Evolutionary conservation across 345 rosid species (phyloP), one percentile per base, ranked within the genome.

Genomic region (Aquilaria sinensis): DNA sequence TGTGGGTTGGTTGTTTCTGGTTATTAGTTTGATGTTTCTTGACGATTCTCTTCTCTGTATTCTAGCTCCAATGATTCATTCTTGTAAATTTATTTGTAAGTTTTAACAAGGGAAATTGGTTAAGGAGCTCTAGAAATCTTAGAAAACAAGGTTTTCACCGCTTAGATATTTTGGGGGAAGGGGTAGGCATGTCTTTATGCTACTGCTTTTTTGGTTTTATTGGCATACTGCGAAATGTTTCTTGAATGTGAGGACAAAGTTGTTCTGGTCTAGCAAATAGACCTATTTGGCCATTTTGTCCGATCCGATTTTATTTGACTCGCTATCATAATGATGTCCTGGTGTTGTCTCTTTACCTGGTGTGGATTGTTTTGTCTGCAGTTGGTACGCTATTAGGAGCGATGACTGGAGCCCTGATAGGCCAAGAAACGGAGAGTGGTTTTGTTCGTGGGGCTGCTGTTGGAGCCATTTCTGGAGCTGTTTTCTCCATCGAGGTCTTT

Each of bases 391-490:
- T 95, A 78, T 85, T 95, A 63, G 99, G 99, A 37, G 97, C 97
- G 69, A 72, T 95, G 81, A 95, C 99, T 5, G 99, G 99, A 63
- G 99, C 99, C 73, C 74, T 95, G 74, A 95, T 95, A 57, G 99
- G 99, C 53, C 99, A 95, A 78, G 99, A 95, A 74, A 95, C 99
- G 1, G 99, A 95, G 70, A 95, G 97, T 74, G 99, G 99, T 12
- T 95, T 95, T 63, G 81, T 95, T 57, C 68, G 99, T 70, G 99
- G 99, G 49, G 97, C 99, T 3, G 97, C 97, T 1, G 83, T 95
- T 56, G 99, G 99, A 47, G 99, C 99, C 29, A 95, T 95, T 57
- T 95, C 99, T 32, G 99, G 99, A 62, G 99, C 99, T 60, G 99
- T 95, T 78, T 95, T 87, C 79, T 95, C 99, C 0, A 91, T 95